Evolutionary conservation across 345 rosid species (phyloP), one percentile per base, ranked within the genome.

Genomic region (Angophora floribunda): DNA sequence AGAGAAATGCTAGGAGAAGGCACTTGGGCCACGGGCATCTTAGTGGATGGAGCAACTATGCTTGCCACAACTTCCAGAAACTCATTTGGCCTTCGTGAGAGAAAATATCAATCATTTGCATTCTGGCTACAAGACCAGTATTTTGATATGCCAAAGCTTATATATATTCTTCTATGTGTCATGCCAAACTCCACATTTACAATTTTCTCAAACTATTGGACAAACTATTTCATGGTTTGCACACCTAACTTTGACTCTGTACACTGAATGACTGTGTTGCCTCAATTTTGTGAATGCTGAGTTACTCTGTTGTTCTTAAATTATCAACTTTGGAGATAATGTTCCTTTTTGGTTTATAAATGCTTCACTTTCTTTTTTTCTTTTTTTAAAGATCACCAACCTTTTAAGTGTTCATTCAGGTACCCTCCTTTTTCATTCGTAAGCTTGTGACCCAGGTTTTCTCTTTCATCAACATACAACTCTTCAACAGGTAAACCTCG

Each of bases 361-460:
- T 63, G 88, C 52, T 65, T 21, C 44, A 30, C 21, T 50, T 21
- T 55, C 24, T 55, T 21, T 19, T 53, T 19, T 3, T 21, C 19
- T 55, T 78, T 82, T 82, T 84, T 51, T 51, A 89, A 41, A 41
- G 28, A 36, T 75, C 19, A 75, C 49, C 91, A 79, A 94, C 87
- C 75, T 65, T 80, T 61, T 65, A 51, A 86, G 87, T 88, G 36
- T 92, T 47, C 86, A 80, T 90, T 65, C 89, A 98, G 99, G 98
- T 98, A 86, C 99, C 99, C 85, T 95, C 98, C 59, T 98, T 96
- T 92, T 98, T 98, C 94, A 96, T 98, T 87, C 98, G 99, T 53
- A 98, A 98, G 94, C 97, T 98, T 78, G 90, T 97, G 86, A 98
- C 99, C 90, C 99, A 98, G 91, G 99, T 98, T 89, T 98, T 97